Base-by-base conservation (phyloP, 345 rosid species). In the Salix caprea region DNA sequence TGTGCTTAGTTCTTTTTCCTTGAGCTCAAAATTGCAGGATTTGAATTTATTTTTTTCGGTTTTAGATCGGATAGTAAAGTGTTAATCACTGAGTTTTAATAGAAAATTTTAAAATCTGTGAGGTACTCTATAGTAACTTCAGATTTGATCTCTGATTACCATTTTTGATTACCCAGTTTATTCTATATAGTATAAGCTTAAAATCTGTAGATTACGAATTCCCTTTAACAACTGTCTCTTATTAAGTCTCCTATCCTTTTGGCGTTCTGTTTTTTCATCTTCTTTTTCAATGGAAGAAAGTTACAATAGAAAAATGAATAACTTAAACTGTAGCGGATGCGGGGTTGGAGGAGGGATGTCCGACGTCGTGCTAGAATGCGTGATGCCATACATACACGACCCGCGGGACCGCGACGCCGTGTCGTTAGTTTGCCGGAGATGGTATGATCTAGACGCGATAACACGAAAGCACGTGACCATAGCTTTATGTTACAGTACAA, bases 391-490 rank as follows among this genome's bases (percentile, higher is more conserved):
- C 84, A 83, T 95, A 79, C 74, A 82, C 71, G 98, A 91, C 70
- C 79, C 97, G 0, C 88, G 84, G 37, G 97, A 93, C 76, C 88
- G 99, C 5, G 94, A 89, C 74, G 90, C 94, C 1, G 89, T 89
- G 7, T 95, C 99, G 7, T 61, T 91, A 48, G 99, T 95, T 52
- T 91, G 94, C 42, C 85, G 89, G 48, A 80, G 91, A 4, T 93
- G 94, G 97, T 87, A 83, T 77, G 89, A 90, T 70, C 83, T 91
- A 21, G 99, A 93, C 40, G 91, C 97, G 6, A 71, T 80, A 78
- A 93, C 98, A 1, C 79, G 99, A 42, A 92, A 88, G 86, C 97
- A 96, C 73, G 77, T 96, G 26, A 96, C 99, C 6, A 90, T 96
- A 66, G 93, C 99, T 19, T 72, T 90, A 0, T 96, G 98, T 74